Evolutionary conservation across 352 stramenopile genomes (phyloP).

Genomic region (Globisporangium spiculum): DNA sequence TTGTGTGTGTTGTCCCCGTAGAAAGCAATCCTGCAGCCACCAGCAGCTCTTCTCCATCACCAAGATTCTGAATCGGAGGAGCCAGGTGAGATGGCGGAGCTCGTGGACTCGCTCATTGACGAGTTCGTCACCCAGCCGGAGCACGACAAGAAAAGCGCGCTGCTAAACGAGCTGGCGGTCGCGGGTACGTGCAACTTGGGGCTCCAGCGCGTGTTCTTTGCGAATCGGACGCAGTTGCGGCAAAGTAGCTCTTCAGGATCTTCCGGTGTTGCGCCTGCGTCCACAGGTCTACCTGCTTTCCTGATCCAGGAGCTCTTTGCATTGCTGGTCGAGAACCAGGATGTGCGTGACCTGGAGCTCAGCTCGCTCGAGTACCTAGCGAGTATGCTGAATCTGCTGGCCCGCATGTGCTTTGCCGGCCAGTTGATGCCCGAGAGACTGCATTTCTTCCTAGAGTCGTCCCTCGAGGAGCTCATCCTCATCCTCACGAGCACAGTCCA

Average conservation of each 20-base stretch:
- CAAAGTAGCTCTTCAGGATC: not conserved
- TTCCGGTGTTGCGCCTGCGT: conserved; percentile 1
- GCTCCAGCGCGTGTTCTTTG: conserved; percentile 55
- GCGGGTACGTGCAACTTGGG: conserved; percentile 27
- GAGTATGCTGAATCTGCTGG: conserved; percentile 23
- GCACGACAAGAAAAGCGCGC: conserved; percentile 18
- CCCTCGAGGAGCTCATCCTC: conserved; percentile 14
- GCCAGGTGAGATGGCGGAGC: conserved; percentile 21
- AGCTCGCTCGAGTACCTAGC: conserved; percentile 27
- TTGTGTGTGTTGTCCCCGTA: not conserved
- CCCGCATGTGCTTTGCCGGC: conserved; percentile 24
- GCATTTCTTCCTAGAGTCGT: conserved; percentile 22
- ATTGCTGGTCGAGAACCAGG: conserved; percentile 11
- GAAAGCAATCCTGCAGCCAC: conserved; percentile 11
- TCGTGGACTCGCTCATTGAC: conserved; percentile 34
- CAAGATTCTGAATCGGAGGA: conserved; percentile 15
- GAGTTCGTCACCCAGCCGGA: conserved; percentile 26
- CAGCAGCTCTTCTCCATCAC: not conserved
- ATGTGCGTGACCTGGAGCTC: conserved; percentile 18
- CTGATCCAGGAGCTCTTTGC: conserved; percentile 34
- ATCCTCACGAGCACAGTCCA: conserved; percentile 14
- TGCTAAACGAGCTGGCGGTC: conserved; percentile 48
- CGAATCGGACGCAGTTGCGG: conserved; percentile 33
- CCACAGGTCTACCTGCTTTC: conserved; percentile 26
- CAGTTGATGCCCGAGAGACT: conserved; percentile 22